Conservation (phyloP, 2,329 filamentous ascomycete species). For the Pestalotiopsis sp. region DNA sequence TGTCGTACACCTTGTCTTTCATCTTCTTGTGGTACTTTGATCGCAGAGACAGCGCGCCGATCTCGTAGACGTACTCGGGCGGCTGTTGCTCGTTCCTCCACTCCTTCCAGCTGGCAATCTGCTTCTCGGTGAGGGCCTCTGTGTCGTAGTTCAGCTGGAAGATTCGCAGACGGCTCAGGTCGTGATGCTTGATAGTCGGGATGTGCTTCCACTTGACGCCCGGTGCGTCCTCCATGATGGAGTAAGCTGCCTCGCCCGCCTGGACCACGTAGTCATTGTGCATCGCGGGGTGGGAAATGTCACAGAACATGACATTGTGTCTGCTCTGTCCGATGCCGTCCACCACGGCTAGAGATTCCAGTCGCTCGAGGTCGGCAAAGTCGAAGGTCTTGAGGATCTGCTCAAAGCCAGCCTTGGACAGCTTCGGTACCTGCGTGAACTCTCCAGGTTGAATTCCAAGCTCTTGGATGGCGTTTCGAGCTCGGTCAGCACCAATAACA, state of each 20-base stretch:
- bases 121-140: not conserved
- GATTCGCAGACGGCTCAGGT: conserved; percentile 4
- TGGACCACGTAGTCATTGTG: not conserved
- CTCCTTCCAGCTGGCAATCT: not conserved
- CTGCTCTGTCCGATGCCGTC: not conserved
- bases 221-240: conserved; percentile 1
- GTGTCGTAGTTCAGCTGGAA: not conserved
- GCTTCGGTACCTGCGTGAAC: not conserved
- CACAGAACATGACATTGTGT: not conserved
- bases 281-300: not conserved
- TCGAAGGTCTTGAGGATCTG: not conserved
- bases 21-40: not conserved
- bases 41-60: not conserved
- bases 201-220: not conserved
- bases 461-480: not conserved
- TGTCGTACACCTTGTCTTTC: not conserved
- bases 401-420: not conserved
- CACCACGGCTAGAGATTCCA: not conserved
- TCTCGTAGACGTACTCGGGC: not conserved
- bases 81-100: not conserved
- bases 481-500: not conserved
- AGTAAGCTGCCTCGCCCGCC: not conserved
- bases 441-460: not conserved
- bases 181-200: not conserved
- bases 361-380: not conserved